Evolutionary conservation across 352 stramenopile species (phyloP), one percentile per base, ranked within the genome.

Genomic region (Phytophthora multivora): DNA sequence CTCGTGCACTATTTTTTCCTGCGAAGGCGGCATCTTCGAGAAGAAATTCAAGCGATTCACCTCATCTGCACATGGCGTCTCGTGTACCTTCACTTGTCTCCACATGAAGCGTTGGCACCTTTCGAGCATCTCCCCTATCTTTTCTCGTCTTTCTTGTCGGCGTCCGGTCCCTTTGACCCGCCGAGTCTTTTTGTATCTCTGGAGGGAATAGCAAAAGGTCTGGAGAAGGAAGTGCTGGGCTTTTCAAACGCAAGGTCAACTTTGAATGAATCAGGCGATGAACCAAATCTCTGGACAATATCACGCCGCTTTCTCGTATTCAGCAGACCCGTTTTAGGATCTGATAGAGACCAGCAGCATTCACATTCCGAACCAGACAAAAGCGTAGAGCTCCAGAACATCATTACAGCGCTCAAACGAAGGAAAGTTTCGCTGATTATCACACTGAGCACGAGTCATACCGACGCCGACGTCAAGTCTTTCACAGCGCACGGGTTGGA

Each of bases 61-160:
- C 55, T 91, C 26, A 80, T 91, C 41, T 84, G 79, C 36, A 71
- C 75, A 36, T 91, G 83, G 83, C 69, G 83, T 0, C 49, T 91
- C 18, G 33, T 91, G 21, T 71, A 73, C 15, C 80, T 91, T 6
- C 53, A 71, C 1, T 52, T 90, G 0, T 63, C 72, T 11, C 68
- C 80, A 2, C 54, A 63, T 3, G 75, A 88, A 26, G 80, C 80
- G 0, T 33, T 83, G 2, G 75, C 71, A 2, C 80, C 80, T 5
- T 91, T 91, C 38, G 59, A 82, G 25, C 83, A 91, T 13, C 45
- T 84, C 0, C 57, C 58, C 8, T 81, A 70, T 21, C 61, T 82
- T 35, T 79, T 79, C 23, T 69, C 75, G 16, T 67, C 70, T 9
- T 66, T 70, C 26, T 63, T 68, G 35, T 59, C 61, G 7, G 43